Percentiles rank a stretch among this genome's conserved stretches.
Evolutionary conservation across 257 asterid genomes (phyloP).

Genomic region (Nicotiana paniculata): DNA sequence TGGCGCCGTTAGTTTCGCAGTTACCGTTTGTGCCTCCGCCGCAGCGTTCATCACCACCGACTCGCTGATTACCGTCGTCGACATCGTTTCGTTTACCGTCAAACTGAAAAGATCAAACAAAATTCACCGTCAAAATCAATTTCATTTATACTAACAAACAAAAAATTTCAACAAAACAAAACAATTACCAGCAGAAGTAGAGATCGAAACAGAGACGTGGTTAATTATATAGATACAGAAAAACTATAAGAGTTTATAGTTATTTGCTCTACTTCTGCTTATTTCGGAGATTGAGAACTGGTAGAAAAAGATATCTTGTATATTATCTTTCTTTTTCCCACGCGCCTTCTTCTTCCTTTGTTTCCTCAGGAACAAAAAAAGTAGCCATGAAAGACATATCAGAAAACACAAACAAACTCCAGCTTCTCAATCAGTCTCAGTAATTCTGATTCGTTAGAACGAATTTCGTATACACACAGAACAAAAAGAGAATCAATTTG

Average conservation of each 20-base stretch:
- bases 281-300: neutral
- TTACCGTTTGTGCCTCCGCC: constrained; percentile 9
- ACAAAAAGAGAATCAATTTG: neutral
- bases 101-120: neutral
- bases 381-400: constrained; percentile 28
- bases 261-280: neutral
- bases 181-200: constrained; percentile 1
- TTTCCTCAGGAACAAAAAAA: constrained; percentile 26
- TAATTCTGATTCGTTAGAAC: neutral
- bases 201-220: neutral
- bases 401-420: neutral
- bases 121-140: neutral
- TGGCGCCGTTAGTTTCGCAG: neutral
- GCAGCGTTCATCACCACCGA: constrained; percentile 28
- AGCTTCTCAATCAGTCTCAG: neutral
- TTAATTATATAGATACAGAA: neutral
- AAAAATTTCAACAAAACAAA: neutral
- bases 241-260: neutral
- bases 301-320: neutral
- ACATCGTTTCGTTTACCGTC: constrained; percentile 27
- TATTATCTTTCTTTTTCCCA: constrained; percentile 33
- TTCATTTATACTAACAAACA: neutral
- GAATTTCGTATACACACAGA: neutral
- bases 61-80: constrained; percentile 28
- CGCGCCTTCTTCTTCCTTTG: constrained; percentile 32